Evolutionary conservation across 768 basidiomycete genomes (phyloP), one percentile per base, ranked within the genome.

Genomic region (Calvatia gigantea): DNA sequence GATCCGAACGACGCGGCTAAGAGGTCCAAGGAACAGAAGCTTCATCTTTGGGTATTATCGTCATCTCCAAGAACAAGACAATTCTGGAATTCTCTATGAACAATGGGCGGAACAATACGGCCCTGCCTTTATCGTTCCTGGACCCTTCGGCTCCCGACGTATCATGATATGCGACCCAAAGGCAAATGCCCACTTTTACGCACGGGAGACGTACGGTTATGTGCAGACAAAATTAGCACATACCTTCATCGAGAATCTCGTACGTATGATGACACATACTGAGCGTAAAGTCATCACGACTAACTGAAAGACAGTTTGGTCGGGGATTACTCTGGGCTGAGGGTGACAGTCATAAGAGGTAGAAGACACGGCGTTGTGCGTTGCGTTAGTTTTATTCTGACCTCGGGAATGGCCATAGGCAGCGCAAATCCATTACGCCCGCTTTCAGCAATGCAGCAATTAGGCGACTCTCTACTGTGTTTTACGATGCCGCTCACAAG

Each of bases 401-500:
- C 32, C 19, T 28, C 42, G 21, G 8, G 23, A 2, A 14, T 27
- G 11, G 14, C 17, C 17, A 4, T 33, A 78, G 80, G 48, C 80
- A 81, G 58, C 70, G 82, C 29, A 81, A 78, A 57, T 73, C 77
- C 0, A 62, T 82, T 7, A 73, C 77, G 0, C 78, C 80, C 1
- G 79, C 79, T 0, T 83, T 83, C 62, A 80, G 75, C 62, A 80
- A 76, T 58, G 71, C 77, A 1, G 75, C 78, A 0, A 77, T 83
- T 41, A 73, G 79, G 15, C 71, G 65, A 27, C 62, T 81, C 6
- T 76, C 73, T 0, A 61, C 70, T 1, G 71, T 82, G 2, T 83
- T 82, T 64, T 79, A 73, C 51, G 80, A 82, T 56, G 75, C 78
- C 0, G 71, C 73, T 1, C 76, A 82, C 61, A 79, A 80, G 73